Conservation (phyloP, 148 eudicot genomes). For the Vaccinium corymbosum region DNA sequence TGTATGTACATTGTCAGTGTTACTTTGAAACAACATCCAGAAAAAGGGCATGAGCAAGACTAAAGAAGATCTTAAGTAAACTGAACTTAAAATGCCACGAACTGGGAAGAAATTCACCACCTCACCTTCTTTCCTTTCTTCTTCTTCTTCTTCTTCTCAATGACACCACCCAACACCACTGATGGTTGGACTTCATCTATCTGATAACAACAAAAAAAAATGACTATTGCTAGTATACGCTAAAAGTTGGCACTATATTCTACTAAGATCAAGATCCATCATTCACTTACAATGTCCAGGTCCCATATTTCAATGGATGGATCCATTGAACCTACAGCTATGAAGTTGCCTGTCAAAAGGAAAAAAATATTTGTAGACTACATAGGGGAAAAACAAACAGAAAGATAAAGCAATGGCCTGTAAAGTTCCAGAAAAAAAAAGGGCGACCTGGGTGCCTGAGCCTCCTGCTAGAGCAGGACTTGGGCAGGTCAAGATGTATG, state of each 20-base stretch:
- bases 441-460: neutral
- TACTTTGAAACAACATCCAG: neutral
- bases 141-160: constrained; percentile 36
- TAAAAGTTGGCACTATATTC: neutral
- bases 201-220: constrained; percentile 28
- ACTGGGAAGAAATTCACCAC: constrained; percentile 9
- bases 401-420: neutral
- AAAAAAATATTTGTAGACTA: neutral
- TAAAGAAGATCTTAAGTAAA: neutral
- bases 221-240: neutral
- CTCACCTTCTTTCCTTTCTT: constrained; percentile 83
- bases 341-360: constrained; percentile 62
- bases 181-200: constrained; percentile 90
- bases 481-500: neutral
- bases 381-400: neutral
- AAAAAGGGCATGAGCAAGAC: neutral
- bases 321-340: constrained; percentile 95
- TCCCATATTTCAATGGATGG: constrained; percentile 96
- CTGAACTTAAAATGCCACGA: neutral
- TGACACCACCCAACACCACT: constrained; percentile 61
- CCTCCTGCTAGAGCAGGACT: neutral
- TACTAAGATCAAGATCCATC: constrained; percentile 7
- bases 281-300: constrained; percentile 69
- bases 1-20: neutral
- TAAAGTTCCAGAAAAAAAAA: neutral